Base-by-base conservation (phyloP, 768 basidiomycete genomes). In the Tricholoma bakamatsutake region DNA sequence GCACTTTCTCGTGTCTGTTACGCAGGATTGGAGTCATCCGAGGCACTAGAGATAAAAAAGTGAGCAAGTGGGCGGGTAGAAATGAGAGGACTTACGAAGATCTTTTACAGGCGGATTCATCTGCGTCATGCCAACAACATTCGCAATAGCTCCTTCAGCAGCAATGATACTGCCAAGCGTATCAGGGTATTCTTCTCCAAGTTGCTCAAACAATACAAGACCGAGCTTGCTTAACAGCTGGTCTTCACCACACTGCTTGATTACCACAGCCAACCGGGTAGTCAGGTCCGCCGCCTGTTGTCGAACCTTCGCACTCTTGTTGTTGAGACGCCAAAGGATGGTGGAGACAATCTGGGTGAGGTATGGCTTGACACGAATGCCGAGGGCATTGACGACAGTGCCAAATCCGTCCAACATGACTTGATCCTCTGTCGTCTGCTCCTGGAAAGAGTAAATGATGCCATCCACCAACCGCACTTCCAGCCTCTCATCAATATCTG, bases 21-120 rank as follows among this genome's bases (percentile, higher is more conserved):
- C 97, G 88, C 42, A 99, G 80, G 73, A 99, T 99, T n/a, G 97
- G 97, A 1, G 97, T 99, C 96, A 99, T 98, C 56, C 97, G 92
- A 21, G 97, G 97, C 37, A 99, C 93, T 98, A 67, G n/a, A 55
- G 30, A 48, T 12, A 56, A 47, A 59, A 46, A 54, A 61, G 24
- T 28, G 40, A 24, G 39, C 49, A 27, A 18, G 46, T 39, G 30
- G 50, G 33, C 34, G 30, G 51, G 56, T 31, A 50, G 27, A 13
- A 21, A 31, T 10, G 9, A 17, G 15, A 51, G 52, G 10, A 87
- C 95, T 83, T 71, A 97, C 95, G 69, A 56, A 99, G 85, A 80
- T 99, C 97, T 71, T 99, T 99, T 27, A 99, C 95, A 0, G 97
- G 97, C 12, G 97, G 97, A 69, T 97, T 98, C 97, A 99, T 99